Conservation (phyloP, 495 filamentous ascomycete species). For the Penicillium malachiteum region DNA sequence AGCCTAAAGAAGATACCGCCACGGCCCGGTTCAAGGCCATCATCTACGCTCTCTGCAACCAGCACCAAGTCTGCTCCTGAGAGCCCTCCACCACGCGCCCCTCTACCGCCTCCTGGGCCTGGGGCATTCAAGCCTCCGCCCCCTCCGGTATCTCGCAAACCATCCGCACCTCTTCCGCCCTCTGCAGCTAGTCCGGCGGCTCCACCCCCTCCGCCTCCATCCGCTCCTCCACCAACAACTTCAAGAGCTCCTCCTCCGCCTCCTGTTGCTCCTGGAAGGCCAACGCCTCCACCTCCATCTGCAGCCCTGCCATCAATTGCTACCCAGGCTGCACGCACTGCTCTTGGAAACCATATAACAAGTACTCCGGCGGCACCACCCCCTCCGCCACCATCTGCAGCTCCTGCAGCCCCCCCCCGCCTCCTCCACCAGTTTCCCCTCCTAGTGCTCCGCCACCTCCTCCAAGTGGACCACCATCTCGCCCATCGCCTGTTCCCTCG, state of each 20-base stretch:
- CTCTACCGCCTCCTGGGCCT: conserved; percentile 13
- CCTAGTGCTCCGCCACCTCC: conserved; percentile 38
- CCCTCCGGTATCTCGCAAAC: conserved; percentile 62
- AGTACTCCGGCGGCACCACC: conserved; percentile 30
- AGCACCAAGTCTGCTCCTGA: conserved; percentile 48
- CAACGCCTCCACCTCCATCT: conserved; percentile 39
- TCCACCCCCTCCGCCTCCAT: conserved; percentile 42
- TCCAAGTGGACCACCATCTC: conserved; percentile 42
- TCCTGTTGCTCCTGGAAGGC: conserved; percentile 37
- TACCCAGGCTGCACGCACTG: conserved; percentile 42
- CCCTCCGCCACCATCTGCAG: conserved; percentile 52
- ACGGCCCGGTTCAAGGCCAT: conserved; percentile 39
- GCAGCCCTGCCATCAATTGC: conserved; percentile 40
- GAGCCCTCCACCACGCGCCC: conserved; percentile 12
- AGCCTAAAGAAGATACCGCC: conserved; percentile 59
- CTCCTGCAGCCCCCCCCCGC: conserved; percentile 44
- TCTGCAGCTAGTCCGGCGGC: conserved; percentile 41
- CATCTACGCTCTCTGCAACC: conserved; percentile 45
- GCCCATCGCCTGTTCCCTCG: conserved; percentile 52
- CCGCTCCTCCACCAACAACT: conserved; percentile 32
- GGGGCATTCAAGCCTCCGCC: conserved; percentile 37
- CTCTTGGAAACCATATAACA: conserved; percentile 19
- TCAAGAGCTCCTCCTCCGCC: conserved; percentile 51
- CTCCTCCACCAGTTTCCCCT: conserved; percentile 48
- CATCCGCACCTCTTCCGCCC: conserved; percentile 50